A percentile compares a stretch with the other conserved stretches of the same genome.
Evolutionary conservation across 2,329 filamentous ascomycete genomes (phyloP).

Genomic region (Blumeria hordei): DNA sequence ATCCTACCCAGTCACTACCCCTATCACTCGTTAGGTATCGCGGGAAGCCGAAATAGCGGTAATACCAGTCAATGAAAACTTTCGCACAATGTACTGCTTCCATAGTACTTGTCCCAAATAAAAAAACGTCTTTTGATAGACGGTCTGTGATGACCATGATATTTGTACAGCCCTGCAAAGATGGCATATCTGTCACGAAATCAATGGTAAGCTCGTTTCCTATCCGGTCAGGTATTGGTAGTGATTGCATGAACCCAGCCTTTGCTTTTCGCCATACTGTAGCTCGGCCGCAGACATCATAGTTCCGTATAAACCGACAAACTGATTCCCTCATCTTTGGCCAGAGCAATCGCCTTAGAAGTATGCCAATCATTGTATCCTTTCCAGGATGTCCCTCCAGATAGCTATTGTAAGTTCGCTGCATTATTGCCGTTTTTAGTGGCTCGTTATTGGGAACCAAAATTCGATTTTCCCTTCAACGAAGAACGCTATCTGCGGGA

Average conservation of each 20-base stretch:
- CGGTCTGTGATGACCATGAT: background rate
- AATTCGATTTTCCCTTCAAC: background rate
- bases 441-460: background rate
- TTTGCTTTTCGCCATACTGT: too few species aligned
- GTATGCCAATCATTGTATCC: background rate
- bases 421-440: background rate
- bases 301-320: background rate
- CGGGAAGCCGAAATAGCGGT: background rate
- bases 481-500: background rate
- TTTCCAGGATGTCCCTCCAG: background rate
- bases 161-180: background rate
- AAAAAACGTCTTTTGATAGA: background rate
- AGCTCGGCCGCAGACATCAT: background rate
- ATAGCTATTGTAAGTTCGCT: background rate
- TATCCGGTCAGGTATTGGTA: too few species aligned
- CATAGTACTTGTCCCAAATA: background rate
- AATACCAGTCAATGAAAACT: background rate
- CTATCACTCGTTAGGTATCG: background rate
- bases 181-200: too few species aligned
- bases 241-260: too few species aligned
- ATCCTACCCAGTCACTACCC: background rate
- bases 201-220: too few species aligned
- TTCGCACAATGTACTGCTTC: background rate
- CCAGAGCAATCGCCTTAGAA: background rate
- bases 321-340: background rate